A percentile compares a stretch with the other conserved stretches of the same genome.
Conservation (phyloP, 2,329 filamentous ascomycete genomes). For the Aurifilum marmelostoma region DNA sequence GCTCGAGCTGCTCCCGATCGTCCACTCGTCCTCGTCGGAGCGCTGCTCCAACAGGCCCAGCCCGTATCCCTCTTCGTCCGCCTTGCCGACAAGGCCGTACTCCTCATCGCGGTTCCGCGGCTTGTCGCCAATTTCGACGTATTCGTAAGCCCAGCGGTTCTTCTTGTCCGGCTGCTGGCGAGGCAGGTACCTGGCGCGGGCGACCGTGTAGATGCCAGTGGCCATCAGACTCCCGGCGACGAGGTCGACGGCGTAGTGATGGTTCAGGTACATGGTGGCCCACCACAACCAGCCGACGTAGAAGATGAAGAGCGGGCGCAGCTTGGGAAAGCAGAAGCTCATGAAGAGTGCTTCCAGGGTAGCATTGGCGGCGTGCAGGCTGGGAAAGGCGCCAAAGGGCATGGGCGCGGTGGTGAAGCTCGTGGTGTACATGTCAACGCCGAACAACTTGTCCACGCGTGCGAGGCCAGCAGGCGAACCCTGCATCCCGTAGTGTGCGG, state of each 20-base stretch:
- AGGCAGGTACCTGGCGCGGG: conserved; percentile 79
- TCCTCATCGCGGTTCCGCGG: conserved; percentile 47
- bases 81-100: conserved; percentile 48
- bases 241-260: conserved; percentile 94
- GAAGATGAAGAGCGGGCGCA: conserved; percentile 76
- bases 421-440: conserved; percentile 90
- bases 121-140: conserved; percentile 78
- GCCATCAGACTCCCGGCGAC: conserved; percentile 82
- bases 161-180: conserved; percentile 81
- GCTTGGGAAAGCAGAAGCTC: conserved; percentile 85
- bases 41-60: conserved; percentile 51
- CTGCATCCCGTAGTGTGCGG: conserved; percentile 88
- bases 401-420: conserved; percentile 88
- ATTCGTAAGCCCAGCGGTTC: conserved; percentile 95
- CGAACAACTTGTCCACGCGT: conserved; percentile 86
- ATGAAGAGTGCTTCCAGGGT: conserved; percentile 91
- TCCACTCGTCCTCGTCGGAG: conserved; percentile 83
- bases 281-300: conserved; percentile 97
- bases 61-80: conserved; percentile 50
- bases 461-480: conserved; percentile 89
- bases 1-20: conserved; percentile 80
- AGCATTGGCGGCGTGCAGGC: conserved; percentile 86
- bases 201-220: conserved; percentile 78
- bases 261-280: conserved; percentile 97
- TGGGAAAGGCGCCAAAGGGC: conserved; percentile 94